Conservation (phyloP, 768 basidiomycete genomes). For the Cytidiella melzeri region DNA sequence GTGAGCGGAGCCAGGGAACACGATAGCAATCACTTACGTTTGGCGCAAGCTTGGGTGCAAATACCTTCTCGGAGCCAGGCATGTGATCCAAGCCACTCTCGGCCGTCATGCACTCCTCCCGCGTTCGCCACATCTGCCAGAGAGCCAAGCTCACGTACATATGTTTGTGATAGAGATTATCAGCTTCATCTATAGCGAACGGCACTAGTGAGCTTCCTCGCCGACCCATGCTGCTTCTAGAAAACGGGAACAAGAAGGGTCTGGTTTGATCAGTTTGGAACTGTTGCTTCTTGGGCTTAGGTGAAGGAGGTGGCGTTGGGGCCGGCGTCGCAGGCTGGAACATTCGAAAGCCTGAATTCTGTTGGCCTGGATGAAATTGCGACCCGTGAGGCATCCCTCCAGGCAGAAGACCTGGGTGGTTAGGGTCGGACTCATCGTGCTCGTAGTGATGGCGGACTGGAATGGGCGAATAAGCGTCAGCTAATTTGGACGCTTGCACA, state of each 20-base stretch:
- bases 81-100: constrained; percentile 88
- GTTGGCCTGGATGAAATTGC: constrained; percentile 27
- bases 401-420: constrained; percentile 36
- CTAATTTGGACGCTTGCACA: constrained; percentile 57
- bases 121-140: constrained; percentile 91
- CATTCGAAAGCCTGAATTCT: constrained; percentile 37
- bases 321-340: constrained; percentile 85
- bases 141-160: constrained; percentile 86
- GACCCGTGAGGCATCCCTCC: constrained; percentile 21
- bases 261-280: constrained; percentile 95
- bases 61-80: constrained; percentile 58
- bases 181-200: constrained; percentile 93
- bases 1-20: neutral
- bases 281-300: constrained; percentile 96
- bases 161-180: constrained; percentile 81
- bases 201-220: constrained; percentile 74
- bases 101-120: constrained; percentile 91
- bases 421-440: constrained; percentile 62
- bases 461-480: constrained; percentile 89
- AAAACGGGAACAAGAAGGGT: constrained; percentile 95
- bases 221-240: constrained; percentile 43
- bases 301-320: constrained; percentile 77
- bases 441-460: constrained; percentile 94
- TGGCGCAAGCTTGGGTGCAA: constrained; percentile 34
- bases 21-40: constrained; percentile 29